Conservation (phyloP, 2,329 filamentous ascomycete genomes). For the Incumbomyces delicatus region DNA sequence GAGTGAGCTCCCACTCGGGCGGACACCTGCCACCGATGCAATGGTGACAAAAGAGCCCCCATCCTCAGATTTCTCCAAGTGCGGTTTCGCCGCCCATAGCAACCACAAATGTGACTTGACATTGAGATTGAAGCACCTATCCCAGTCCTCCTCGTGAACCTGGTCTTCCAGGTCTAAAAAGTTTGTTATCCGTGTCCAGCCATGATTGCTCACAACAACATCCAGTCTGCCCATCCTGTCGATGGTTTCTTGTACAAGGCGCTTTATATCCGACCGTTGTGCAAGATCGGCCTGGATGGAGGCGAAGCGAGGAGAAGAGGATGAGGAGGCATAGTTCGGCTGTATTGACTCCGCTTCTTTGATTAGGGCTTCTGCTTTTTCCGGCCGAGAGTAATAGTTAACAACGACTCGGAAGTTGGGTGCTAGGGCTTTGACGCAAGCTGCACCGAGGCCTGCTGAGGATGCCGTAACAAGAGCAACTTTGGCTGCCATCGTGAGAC, state of each 20-base stretch:
- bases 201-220: conserved; percentile 34
- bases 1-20: conserved; percentile 52
- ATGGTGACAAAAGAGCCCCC: conserved; percentile 56
- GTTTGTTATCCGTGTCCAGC: conserved; percentile 32
- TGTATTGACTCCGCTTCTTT: conserved; percentile 16
- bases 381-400: conserved; percentile 20
- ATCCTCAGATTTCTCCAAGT: conserved; percentile 41
- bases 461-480: conserved; percentile 20
- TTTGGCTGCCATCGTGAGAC: conserved; percentile 9
- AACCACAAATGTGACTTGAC: conserved; percentile 55
- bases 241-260: conserved; percentile 36
- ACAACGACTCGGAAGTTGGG: conserved; percentile 20
- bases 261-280: conserved; percentile 22
- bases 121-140: conserved; percentile 50
- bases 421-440: conserved; percentile 19
- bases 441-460: conserved; percentile 20
- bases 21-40: conserved; percentile 55
- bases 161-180: conserved; percentile 23
- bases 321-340: conserved; percentile 7
- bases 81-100: conserved; percentile 44
- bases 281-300: conserved; percentile 20
- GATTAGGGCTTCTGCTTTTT: conserved; percentile 20
- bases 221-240: conserved; percentile 38
- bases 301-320: conserved; percentile 15
- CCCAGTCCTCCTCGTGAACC: conserved; percentile 47